phyloP scores from a whole-genome alignment of 345 rosid genomes.

The Psidium friedrichsthalianum region DNA sequence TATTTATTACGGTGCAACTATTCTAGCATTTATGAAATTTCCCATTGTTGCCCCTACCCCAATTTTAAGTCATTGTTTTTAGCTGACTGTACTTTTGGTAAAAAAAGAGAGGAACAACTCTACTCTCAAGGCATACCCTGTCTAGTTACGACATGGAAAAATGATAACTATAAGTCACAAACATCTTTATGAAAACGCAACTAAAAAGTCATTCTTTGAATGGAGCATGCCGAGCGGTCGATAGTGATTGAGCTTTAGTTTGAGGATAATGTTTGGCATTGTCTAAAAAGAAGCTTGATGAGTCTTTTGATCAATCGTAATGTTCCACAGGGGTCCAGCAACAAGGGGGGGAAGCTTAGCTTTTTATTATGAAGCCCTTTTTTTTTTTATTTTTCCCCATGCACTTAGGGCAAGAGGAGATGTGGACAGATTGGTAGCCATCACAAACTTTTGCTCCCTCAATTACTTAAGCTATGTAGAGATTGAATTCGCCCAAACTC shows the following conservation, averaged over 20 bases:
- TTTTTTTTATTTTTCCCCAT: background rate
- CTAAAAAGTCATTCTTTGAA: background rate
- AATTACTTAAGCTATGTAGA: background rate
- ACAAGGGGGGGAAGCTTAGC: background rate
- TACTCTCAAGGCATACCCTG: background rate
- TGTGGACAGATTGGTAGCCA: background rate
- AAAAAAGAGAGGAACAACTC: background rate
- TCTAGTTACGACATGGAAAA: background rate
- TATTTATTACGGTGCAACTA: background rate
- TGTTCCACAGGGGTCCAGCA: background rate
- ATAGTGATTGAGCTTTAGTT: background rate
- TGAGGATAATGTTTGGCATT: background rate
- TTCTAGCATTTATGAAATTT: background rate
- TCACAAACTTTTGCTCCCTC: background rate
- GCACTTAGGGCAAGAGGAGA: background rate
- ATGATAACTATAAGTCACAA: background rate
- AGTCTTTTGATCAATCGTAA: background rate
- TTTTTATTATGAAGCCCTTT: background rate
- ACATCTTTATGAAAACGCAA: background rate
- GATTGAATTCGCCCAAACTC: background rate
- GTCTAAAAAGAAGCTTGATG: background rate
- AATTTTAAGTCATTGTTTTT: background rate
- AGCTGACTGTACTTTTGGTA: background rate
- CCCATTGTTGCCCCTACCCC: background rate
- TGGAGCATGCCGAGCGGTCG: background rate